Percentiles rank a stretch among this genome's conserved stretches.
Conservation (phyloP, 2,329 filamentous ascomycete genomes). For the Xylariaceae sp. region DNA sequence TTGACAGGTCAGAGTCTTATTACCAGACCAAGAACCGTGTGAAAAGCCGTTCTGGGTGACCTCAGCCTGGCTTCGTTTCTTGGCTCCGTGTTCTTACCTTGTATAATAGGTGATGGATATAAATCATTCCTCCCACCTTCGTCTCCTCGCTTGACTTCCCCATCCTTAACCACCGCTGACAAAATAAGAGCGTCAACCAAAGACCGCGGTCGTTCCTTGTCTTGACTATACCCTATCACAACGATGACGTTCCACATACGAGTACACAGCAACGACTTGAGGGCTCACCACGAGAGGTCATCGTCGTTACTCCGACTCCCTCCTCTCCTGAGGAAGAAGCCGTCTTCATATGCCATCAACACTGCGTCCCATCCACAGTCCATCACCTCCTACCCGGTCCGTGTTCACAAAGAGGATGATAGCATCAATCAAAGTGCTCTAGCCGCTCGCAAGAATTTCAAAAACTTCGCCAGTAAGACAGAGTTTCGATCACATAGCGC, state of each 20-base stretch:
- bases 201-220: slow-evolving; percentile 7
- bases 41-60: slow-evolving; percentile 11
- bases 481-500: slow-evolving; percentile 21
- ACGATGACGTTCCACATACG: slow-evolving; percentile 17
- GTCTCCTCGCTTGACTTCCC: slow-evolving; percentile 5
- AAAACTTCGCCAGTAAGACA: slow-evolving; percentile 9
- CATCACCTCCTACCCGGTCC: slow-evolving; percentile 19
- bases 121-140: slow-evolving; percentile 17
- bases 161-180: slow-evolving; percentile 1
- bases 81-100: slow-evolving; percentile 10
- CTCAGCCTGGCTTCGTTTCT: slow-evolving; percentile 11
- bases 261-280: slow-evolving; percentile 8
- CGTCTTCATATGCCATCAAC: slow-evolving; percentile 15
- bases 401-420: slow-evolving; percentile 18
- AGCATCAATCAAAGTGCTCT: slow-evolving; percentile 18
- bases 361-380: slow-evolving; percentile 15
- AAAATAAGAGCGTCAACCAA: too few species aligned
- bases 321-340: slow-evolving; percentile 12
- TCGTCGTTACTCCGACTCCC: slow-evolving; percentile 8
- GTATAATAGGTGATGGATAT: slow-evolving; percentile 9
- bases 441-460: slow-evolving; percentile 21
- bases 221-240: slow-evolving; percentile 9
- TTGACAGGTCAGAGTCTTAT: not conserved
- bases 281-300: slow-evolving; percentile 13
- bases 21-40: slow-evolving; percentile 1